phyloP scores from a whole-genome alignment of 106 monocot genomes.

The Phalaenopsis aphrodite region DNA sequence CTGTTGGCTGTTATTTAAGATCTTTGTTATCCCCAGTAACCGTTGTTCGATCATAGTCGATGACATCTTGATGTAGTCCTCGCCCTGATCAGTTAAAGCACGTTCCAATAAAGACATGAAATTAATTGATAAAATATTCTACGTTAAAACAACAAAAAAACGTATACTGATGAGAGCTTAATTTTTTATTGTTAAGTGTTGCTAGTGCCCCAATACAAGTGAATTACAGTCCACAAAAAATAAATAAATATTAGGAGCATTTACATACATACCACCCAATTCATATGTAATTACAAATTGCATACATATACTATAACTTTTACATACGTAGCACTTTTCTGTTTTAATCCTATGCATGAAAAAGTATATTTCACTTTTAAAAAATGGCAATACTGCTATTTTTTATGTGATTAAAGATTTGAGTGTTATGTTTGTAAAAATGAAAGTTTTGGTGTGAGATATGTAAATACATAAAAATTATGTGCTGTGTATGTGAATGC shows the following conservation, averaged over 20 bases:
- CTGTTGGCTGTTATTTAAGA: constrained; percentile 24
- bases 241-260: background rate
- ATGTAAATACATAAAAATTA: too few species aligned
- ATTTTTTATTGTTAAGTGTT: background rate
- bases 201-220: background rate
- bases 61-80: constrained; percentile 57
- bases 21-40: constrained; percentile 34
- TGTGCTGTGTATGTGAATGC: too few species aligned
- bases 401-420: too few species aligned
- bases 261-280: too few species aligned
- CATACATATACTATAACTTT: too few species aligned
- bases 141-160: background rate
- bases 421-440: too few species aligned
- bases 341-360: too few species aligned
- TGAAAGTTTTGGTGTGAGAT: too few species aligned
- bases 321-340: too few species aligned
- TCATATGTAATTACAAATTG: too few species aligned
- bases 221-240: background rate
- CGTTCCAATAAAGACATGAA: constrained; percentile 1
- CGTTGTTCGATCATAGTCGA: constrained; percentile 43
- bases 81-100: constrained; percentile 26
- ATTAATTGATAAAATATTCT: background rate
- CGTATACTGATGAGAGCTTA: background rate
- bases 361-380: too few species aligned
- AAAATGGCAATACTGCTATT: too few species aligned